These are phyloP conservation scores for Brasenia schreberi DNA, from an alignment of 164 flowering plant species.

Conservation along the genomic window DNA sequence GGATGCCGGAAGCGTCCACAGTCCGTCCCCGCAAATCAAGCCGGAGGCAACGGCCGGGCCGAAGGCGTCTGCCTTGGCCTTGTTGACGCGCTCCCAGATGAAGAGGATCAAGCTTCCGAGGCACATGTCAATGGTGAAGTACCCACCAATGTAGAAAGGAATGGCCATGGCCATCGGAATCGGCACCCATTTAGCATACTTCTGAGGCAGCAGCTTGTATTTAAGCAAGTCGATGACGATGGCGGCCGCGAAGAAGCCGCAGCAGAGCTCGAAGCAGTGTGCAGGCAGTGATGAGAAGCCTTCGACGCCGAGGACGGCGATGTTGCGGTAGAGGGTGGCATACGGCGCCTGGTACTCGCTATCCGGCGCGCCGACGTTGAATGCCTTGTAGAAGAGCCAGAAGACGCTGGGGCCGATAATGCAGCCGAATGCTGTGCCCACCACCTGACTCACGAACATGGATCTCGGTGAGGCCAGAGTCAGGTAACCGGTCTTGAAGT, in stretches of 20 bases:
- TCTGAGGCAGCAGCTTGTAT: conserved; percentile 17
- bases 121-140: conserved; percentile 49
- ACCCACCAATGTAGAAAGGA: conserved; percentile 41
- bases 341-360: conserved; percentile 37
- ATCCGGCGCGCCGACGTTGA: conserved; percentile 18
- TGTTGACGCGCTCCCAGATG: conserved; percentile 28
- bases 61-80: conserved; percentile 37
- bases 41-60: conserved; percentile 52
- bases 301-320: conserved; percentile 41
- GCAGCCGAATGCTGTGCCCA: conserved; percentile 53
- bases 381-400: conserved; percentile 51
- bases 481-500: conserved; percentile 54
- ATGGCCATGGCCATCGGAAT: conserved; percentile 59
- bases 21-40: conserved; percentile 47
- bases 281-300: conserved; percentile 39
- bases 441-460: conserved; percentile 47
- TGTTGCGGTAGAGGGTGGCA: conserved; percentile 33
- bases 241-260: conserved; percentile 27
- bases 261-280: conserved; percentile 34
- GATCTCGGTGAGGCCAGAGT: conserved; percentile 51
- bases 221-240: conserved; percentile 22
- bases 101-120: conserved; percentile 44
- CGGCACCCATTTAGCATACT: conserved; percentile 26
- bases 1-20: conserved; percentile 37
- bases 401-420: conserved; percentile 47